Evolutionary conservation across 441 rosid species (phyloP).

Genomic region (Pelargonium myrrhifolium): DNA sequence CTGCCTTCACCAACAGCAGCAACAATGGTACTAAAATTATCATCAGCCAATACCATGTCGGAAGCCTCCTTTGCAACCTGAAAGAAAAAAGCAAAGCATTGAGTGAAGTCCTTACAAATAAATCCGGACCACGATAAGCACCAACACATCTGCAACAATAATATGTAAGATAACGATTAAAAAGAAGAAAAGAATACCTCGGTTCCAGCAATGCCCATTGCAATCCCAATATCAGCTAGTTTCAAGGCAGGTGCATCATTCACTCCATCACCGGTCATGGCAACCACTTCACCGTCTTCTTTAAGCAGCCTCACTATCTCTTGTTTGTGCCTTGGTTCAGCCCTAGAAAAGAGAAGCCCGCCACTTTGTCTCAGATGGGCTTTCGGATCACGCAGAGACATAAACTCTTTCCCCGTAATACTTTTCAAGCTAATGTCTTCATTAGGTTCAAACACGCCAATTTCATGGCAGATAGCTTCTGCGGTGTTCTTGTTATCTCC

Average conservation of each 20-base stretch:
- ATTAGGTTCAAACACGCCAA: slow-evolving; percentile 64
- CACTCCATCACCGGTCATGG: slow-evolving; percentile 50
- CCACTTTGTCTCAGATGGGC: slow-evolving; percentile 59
- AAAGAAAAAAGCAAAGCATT: not conserved
- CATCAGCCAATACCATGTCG: slow-evolving; percentile 48
- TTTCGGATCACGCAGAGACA: slow-evolving; percentile 53
- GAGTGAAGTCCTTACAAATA: not conserved
- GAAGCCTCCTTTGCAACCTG: slow-evolving; percentile 52
- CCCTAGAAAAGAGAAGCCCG: slow-evolving; percentile 85
- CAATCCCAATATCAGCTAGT: slow-evolving; percentile 42
- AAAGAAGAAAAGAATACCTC: slow-evolving; percentile 26
- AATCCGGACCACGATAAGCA: not conserved
- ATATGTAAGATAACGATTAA: not conserved
- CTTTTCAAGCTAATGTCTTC: slow-evolving; percentile 70
- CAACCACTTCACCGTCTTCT: slow-evolving; percentile 81
- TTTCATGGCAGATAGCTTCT: slow-evolving; percentile 90
- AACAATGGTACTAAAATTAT: slow-evolving; percentile 42
- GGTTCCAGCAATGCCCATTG: slow-evolving; percentile 48
- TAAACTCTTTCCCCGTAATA: slow-evolving; percentile 75
- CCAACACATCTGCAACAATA: too few species aligned
- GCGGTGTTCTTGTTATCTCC: slow-evolving; percentile 95
- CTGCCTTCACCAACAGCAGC: slow-evolving; percentile 43
- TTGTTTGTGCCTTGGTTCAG: slow-evolving; percentile 95
- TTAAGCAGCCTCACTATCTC: slow-evolving; percentile 92
- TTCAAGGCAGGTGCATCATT: slow-evolving; percentile 50